These are phyloP conservation scores for Rhipidocladum racemiflorum DNA, from an alignment of 176 grass and related monocot species.

Conservation along the genomic window DNA sequence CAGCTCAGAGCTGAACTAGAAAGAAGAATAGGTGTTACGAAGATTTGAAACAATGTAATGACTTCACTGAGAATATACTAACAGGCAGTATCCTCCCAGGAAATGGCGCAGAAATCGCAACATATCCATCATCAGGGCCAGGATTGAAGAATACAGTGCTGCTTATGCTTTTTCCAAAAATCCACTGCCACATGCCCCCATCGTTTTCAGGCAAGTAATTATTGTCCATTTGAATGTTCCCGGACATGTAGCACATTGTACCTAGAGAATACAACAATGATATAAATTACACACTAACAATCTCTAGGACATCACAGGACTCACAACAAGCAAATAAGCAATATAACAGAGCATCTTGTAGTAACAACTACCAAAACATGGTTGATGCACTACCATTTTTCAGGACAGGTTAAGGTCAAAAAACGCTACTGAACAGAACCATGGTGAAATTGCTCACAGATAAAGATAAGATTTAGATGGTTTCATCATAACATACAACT, in stretches of 20 bases:
- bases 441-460: neutral
- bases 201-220: constrained; percentile 86
- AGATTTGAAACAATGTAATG: neutral
- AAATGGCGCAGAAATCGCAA: constrained; percentile 80
- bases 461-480: neutral
- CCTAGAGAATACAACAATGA: constrained; percentile 37
- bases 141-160: constrained; percentile 75
- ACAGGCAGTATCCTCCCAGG: constrained; percentile 83
- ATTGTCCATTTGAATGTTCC: constrained; percentile 79
- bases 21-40: neutral
- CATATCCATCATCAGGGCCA: constrained; percentile 78
- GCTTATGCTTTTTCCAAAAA: constrained; percentile 84
- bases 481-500: neutral
- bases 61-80: constrained; percentile 30
- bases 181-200: constrained; percentile 84
- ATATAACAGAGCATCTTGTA: neutral
- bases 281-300: neutral
- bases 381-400: neutral
- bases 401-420: neutral
- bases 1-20: neutral
- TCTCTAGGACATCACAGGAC: neutral
- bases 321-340: neutral
- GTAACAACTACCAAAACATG: neutral
- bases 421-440: neutral
- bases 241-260: constrained; percentile 87